Base-by-base conservation (phyloP, 495 filamentous ascomycete genomes). In the Rhypophila decipiens region DNA sequence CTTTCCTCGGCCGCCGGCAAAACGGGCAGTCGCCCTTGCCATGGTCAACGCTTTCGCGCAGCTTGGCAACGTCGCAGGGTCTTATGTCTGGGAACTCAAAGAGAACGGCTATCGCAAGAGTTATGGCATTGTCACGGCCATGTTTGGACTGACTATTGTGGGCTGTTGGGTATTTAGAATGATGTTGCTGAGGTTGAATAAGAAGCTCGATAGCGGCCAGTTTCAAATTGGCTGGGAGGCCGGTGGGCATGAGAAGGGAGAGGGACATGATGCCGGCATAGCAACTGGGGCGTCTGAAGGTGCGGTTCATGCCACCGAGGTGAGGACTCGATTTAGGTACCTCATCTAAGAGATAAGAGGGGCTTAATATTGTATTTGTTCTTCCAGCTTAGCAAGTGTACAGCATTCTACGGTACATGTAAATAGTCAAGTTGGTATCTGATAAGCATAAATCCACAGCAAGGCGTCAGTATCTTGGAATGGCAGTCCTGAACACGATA, bases 1-100 rank as follows among this genome's bases (percentile, higher is more conserved):
- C 0, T 74, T 90, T 29, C 85, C 86, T 0, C 78, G 87, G 18
- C 87, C 87, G 2, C 86, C 83, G 0, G 78, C 84, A 0, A 93
- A 93, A 67, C 78, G 86, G 50, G 86, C 87, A 1, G 87, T 86
- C 5, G 85, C 86, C 0, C 65, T 90, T 0, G 87, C 87, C 4
- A 74, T 77, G 50, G 83, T 90, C 61, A 94, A 94, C 57, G 85
- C 85, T 1, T 75, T 90, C 36, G 79, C 77, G 15, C 89, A 90
- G 60, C 66, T 76, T 4, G 78, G 79, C 50, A 78, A 74, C 49
- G 88, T 93, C 40, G 90, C 85, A 42, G 83, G 85, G 1, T 74
- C 72, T 29, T 93, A 88, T 54, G 81, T 90, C 66, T 93, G 89
- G 61, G 75, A 77, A 4, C 47, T 66, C 10, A 59, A 59, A 24